Percentiles rank a stretch among this genome's conserved stretches.
These are phyloP conservation scores for Tetrastigma voinierianum DNA, from an alignment of 164 flowering plant species.

Conservation along the genomic window DNA sequence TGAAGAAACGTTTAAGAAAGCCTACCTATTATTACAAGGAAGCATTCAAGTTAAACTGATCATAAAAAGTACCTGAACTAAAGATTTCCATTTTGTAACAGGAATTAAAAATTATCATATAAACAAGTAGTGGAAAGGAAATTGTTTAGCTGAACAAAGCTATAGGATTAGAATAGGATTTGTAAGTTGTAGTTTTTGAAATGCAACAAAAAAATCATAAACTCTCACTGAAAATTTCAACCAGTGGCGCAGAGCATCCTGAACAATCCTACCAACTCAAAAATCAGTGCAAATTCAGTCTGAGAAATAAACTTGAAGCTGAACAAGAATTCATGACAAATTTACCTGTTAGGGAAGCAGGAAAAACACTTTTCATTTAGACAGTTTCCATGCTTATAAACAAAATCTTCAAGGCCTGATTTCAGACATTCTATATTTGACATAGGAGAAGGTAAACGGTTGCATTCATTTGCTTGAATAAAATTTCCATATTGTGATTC, in stretches of 20 bases:
- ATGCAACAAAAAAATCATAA: background rate
- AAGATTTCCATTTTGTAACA: slow-evolving; percentile 1
- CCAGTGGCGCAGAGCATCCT: background rate
- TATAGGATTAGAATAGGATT: background rate
- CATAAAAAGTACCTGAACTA: background rate
- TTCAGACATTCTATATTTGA: slow-evolving; percentile 52
- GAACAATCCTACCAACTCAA: slow-evolving; percentile 2
- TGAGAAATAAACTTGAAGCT: background rate
- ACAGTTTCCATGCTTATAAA: slow-evolving; percentile 58
- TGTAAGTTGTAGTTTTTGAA: background rate
- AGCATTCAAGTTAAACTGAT: no score
- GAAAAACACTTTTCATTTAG: slow-evolving; percentile 37
- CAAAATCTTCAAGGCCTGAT: slow-evolving; percentile 63
- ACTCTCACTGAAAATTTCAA: background rate
- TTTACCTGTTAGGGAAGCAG: slow-evolving; percentile 59
- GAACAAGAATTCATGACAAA: background rate
- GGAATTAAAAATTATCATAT: background rate
- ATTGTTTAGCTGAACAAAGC: background rate
- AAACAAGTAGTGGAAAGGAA: background rate
- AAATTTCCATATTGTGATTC: slow-evolving; percentile 31
- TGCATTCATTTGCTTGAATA: slow-evolving; percentile 38
- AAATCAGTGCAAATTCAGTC: background rate
- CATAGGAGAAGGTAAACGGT: slow-evolving; percentile 20
- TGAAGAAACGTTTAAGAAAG: background rate
- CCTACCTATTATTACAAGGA: background rate